Conservation (phyloP, 352 stramenopile genomes). For the Halophytophthora polymorphica region DNA sequence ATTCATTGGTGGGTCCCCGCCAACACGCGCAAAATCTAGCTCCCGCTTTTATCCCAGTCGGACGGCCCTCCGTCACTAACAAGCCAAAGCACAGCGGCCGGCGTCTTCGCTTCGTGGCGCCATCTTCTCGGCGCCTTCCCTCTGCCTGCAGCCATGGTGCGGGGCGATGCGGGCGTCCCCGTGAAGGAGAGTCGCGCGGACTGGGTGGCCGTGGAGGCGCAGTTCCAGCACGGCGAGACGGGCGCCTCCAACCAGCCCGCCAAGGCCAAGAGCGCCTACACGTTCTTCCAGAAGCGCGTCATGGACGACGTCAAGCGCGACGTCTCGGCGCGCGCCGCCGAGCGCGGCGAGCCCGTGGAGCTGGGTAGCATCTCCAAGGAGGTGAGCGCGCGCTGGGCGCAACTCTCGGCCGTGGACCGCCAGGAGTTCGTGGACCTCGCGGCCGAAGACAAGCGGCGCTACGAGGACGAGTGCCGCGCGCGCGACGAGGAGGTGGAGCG, state of each 20-base stretch:
- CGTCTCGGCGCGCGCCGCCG: slow-evolving; percentile 35
- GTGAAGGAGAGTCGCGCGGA: slow-evolving; percentile 66
- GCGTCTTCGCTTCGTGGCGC: too few species aligned
- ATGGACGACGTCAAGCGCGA: slow-evolving; percentile 68
- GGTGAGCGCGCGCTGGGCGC: slow-evolving; percentile 73
- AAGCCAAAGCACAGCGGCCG: too few species aligned
- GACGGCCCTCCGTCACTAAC: too few species aligned
- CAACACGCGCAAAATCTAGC: too few species aligned
- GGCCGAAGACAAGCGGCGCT: slow-evolving; percentile 54
- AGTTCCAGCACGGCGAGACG: slow-evolving; percentile 53
- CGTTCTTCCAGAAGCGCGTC: slow-evolving; percentile 72
- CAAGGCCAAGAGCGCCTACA: slow-evolving; percentile 77
- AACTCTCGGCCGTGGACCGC: slow-evolving; percentile 56
- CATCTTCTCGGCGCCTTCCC: not conserved
- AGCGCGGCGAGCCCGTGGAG: slow-evolving; percentile 54
- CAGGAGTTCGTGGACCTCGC: slow-evolving; percentile 73
- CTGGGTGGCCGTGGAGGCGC: slow-evolving; percentile 77
- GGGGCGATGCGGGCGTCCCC: slow-evolving; percentile 10
- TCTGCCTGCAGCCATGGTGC: slow-evolving; percentile 17
- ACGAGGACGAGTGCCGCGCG: slow-evolving; percentile 71
- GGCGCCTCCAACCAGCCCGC: slow-evolving; percentile 30
- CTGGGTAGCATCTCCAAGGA: slow-evolving; percentile 69
- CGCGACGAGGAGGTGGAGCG: slow-evolving; percentile 70
- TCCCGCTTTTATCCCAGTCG: too few species aligned
- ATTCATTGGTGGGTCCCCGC: too few species aligned